Percentiles rank a stretch among this genome's conserved stretches.
These are phyloP conservation scores for Diaporthe destruens DNA, from an alignment of 2,329 filamentous ascomycete genomes.

Conservation along the genomic window DNA sequence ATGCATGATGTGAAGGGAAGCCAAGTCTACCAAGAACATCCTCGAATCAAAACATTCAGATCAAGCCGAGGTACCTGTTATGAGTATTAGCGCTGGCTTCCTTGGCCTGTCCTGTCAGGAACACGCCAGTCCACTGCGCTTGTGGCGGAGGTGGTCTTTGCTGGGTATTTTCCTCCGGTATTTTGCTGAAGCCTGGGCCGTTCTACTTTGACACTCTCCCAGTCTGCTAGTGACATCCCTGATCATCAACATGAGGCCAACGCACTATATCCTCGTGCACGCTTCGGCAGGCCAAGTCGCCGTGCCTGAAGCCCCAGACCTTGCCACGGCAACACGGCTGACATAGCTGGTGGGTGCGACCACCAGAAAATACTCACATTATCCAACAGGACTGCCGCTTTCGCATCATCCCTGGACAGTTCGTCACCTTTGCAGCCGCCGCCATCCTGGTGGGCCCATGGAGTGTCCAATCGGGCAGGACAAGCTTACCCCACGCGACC, in stretches of 20 bases:
- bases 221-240: neutral
- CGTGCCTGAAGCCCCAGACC: slow-evolving; percentile 11
- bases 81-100: slow-evolving; percentile 13
- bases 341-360: slow-evolving; percentile 13
- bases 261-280: slow-evolving; percentile 1
- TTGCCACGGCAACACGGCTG: slow-evolving; percentile 14
- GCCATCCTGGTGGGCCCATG: slow-evolving; percentile 1
- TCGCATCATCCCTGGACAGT: slow-evolving; percentile 15
- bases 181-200: neutral
- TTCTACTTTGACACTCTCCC: too few species aligned
- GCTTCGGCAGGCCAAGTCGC: slow-evolving; percentile 25
- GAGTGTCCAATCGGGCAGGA: slow-evolving; percentile 14
- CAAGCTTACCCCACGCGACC: slow-evolving; percentile 24
- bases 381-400: neutral
- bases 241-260: slow-evolving; percentile 22
- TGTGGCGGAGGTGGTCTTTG: neutral
- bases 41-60: slow-evolving; percentile 21
- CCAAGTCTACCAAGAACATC: slow-evolving; percentile 24
- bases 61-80: slow-evolving; percentile 11
- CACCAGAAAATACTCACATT: neutral
- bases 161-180: neutral
- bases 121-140: slow-evolving; percentile 3
- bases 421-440: slow-evolving; percentile 16
- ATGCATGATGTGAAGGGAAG: slow-evolving; percentile 19
- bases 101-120: slow-evolving; percentile 32